Percentiles rank a stretch among this genome's conserved stretches.
Conservation (phyloP, 768 basidiomycete genomes). For the Mycena rosella region DNA sequence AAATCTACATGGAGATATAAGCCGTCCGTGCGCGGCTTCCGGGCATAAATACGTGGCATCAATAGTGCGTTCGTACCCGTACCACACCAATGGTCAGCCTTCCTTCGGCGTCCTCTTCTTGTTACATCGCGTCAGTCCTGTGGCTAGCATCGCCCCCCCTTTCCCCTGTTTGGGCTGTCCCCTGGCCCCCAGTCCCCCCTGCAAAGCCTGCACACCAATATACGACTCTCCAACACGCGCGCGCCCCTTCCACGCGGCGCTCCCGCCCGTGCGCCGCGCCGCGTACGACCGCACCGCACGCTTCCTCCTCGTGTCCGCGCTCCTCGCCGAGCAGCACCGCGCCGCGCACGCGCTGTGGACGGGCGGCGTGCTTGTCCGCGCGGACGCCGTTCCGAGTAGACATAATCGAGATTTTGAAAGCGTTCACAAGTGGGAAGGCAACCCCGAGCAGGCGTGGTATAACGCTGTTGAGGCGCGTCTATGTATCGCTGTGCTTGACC, state of each 20-base stretch:
- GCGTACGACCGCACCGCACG: slow-evolving; percentile 14
- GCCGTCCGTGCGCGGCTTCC: no score
- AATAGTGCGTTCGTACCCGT: no score
- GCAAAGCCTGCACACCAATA: neutral
- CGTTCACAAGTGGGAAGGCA: neutral
- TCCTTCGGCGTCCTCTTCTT: no score
- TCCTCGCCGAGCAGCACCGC: slow-evolving; percentile 6
- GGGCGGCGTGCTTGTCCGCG: neutral
- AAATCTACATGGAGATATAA: no score
- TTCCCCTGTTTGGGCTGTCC: no score
- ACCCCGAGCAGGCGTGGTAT: slow-evolving; percentile 21
- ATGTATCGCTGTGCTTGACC: slow-evolving; percentile 13
- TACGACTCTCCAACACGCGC: slow-evolving; percentile 5
- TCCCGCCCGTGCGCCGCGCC: slow-evolving; percentile 7
- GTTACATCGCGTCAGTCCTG: no score
- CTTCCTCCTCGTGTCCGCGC: slow-evolving; percentile 12
- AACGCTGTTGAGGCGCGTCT: slow-evolving; percentile 8
- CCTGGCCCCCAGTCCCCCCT: no score
- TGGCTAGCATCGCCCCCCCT: no score
- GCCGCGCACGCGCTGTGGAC: slow-evolving; percentile 13
- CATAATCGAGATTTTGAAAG: neutral
- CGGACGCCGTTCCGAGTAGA: neutral
- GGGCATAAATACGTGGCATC: no score
- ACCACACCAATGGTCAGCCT: no score
- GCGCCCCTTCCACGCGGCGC: slow-evolving; percentile 1